Evolutionary conservation across 1,284 basidiomycete species (phyloP).

Genomic region (Marasmius tenuissimus): DNA sequence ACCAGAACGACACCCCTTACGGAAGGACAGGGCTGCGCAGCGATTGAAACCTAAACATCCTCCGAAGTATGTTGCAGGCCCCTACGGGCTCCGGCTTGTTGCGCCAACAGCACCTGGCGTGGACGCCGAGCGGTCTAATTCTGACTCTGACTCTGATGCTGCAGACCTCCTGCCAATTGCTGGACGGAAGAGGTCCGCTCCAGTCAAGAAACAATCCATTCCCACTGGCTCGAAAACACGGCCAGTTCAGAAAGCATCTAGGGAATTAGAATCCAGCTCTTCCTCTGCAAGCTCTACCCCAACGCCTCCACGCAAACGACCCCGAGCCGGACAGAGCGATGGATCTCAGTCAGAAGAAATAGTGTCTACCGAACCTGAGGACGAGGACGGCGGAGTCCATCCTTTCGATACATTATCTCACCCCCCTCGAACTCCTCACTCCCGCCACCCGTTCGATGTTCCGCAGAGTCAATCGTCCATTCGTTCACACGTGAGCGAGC

Average conservation of each 20-base stretch:
- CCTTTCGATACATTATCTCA: not conserved
- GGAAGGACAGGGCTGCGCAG: not conserved
- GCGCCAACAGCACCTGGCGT: not conserved
- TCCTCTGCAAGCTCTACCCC: not conserved
- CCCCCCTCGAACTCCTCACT: not conserved
- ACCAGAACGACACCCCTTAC: too few relatives aligned
- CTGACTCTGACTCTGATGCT: not conserved
- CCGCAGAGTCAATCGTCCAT: not conserved
- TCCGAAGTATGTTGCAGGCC: not conserved
- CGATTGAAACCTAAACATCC: not conserved
- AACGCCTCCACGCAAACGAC: not conserved
- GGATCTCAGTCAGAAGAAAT: not conserved
- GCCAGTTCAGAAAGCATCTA: not conserved
- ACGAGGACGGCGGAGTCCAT: not conserved
- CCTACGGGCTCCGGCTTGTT: not conserved
- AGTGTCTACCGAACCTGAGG: not conserved
- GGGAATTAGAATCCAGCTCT: not conserved
- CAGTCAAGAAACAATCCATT: not conserved
- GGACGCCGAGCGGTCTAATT: not conserved
- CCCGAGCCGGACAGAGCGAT: not conserved
- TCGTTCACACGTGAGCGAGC: constrained; percentile 4
- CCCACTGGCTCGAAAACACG: not conserved
- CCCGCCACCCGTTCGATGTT: constrained; percentile 1
- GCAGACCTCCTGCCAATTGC: not conserved
- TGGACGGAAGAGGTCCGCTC: too few relatives aligned